phyloP scores from a whole-genome alignment of 768 basidiomycete species.

The Rhodocollybia butyracea region DNA sequence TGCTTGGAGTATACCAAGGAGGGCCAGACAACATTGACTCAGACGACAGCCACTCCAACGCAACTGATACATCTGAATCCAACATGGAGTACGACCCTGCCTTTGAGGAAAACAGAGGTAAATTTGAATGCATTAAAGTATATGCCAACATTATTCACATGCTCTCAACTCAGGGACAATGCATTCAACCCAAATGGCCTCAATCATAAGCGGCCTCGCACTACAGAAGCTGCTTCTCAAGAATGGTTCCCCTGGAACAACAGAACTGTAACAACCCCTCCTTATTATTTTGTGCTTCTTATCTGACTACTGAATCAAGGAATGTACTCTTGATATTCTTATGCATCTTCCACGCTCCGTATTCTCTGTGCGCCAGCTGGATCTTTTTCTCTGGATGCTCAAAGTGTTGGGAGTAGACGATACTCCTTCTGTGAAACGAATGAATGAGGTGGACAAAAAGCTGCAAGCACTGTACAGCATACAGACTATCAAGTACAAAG shows the following conservation, averaged over 20 bases:
- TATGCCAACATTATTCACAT: too few relatives aligned
- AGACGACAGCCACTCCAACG: too few relatives aligned
- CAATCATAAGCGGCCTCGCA: not conserved
- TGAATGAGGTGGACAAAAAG: not conserved
- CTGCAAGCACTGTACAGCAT: constrained; percentile 26
- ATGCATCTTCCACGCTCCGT: constrained; percentile 1
- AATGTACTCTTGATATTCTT: constrained; percentile 5
- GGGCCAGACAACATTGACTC: too few relatives aligned
- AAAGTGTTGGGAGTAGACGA: not conserved
- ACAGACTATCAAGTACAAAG: constrained; percentile 24
- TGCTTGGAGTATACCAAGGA: too few relatives aligned
- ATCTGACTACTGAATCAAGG: not conserved
- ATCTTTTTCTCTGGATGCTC: not conserved
- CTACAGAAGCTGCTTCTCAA: not conserved
- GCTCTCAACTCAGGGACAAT: too few relatives aligned
- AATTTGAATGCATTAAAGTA: too few relatives aligned
- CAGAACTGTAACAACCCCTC: not conserved
- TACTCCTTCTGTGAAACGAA: not conserved
- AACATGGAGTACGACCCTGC: too few relatives aligned
- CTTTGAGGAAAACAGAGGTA: too few relatives aligned
- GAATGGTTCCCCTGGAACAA: not conserved
- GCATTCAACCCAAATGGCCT: not conserved
- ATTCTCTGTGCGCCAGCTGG: not conserved
- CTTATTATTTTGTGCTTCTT: not conserved
- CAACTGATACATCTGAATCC: too few relatives aligned